Evolutionary conservation across 1,284 basidiomycete genomes (phyloP), one percentile per base, ranked within the genome.

Genomic region (Irpex lacteus): DNA sequence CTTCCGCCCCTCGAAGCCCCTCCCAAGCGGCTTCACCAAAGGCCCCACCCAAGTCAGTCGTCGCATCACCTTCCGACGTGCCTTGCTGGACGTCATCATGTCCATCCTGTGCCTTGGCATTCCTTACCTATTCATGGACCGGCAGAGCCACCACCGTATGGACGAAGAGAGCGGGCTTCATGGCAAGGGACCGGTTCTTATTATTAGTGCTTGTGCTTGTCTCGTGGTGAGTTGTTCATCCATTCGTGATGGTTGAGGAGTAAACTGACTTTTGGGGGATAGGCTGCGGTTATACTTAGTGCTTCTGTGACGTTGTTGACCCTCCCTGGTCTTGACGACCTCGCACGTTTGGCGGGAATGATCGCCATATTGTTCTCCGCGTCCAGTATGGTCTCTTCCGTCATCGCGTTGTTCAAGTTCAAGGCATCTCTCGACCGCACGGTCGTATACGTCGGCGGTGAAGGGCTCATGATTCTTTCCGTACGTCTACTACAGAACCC

Each of bases 231-330:
- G 86, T 34, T 34, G 5, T 34, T 80, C 36, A 66, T 50, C 49
- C 49, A 57, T 3, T 26, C 21, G 21, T n/a, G n/a, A n/a, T n/a
- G n/a, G n/a, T 26, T 26, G 21, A 26, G 21, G 38, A n/a, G 44
- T 19, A 34, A 47, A 47, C 63, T 60, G 21, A 64, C 53, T n/a
- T 18, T 44, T 63, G 66, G 65, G 52, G 34, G 65, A 56, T 62
- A 92, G 90, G 89, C 90, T 69, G 90, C 89, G 34, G 83, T 92
- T 61, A 82, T 92, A 18, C 77, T 92, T 62, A 91, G 90, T 70
- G 88, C 89, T 49, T 89, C 89, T 53, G 87, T 92, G 62, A 92
- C 89, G 36, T 86, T 92, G 76, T 82, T 92, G 71, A 85, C 88
- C 60, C 81, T 92, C 52, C 89, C 90, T 67, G 88, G 86, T 47